These are phyloP conservation scores for Cornus kousa DNA, from an alignment of 148 eudicot species.

Conservation along the genomic window DNA sequence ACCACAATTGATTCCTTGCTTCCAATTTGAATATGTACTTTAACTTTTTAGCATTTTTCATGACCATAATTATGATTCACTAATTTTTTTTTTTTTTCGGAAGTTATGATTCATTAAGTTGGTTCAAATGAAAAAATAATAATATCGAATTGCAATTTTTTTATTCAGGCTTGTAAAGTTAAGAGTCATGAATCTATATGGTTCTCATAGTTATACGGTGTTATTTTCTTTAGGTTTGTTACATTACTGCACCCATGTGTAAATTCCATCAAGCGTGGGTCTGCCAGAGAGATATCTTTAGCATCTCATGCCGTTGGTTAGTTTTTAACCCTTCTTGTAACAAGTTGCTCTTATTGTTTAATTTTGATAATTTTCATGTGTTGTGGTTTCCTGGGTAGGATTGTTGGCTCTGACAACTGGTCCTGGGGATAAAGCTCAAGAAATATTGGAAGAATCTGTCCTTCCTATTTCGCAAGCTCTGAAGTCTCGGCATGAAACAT, in stretches of 20 bases:
- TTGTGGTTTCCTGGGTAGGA: constrained; percentile 35
- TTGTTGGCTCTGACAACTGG: constrained; percentile 81
- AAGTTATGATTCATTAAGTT: too few relatives aligned
- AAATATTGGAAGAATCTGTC: constrained; percentile 70
- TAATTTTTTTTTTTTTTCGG: too few relatives aligned
- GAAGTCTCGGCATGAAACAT: constrained; percentile 59
- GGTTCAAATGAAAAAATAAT: too few relatives aligned
- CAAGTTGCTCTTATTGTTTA: not conserved
- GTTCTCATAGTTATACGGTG: not conserved
- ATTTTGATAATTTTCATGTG: not conserved
- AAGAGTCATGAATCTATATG: not conserved
- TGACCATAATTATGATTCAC: too few relatives aligned
- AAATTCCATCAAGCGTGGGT: constrained; percentile 73
- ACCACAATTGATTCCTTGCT: not conserved
- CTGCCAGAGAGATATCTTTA: constrained; percentile 69
- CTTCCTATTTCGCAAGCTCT: constrained; percentile 71
- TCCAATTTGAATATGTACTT: not conserved
- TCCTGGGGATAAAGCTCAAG: constrained; percentile 70
- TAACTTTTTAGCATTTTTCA: too few relatives aligned
- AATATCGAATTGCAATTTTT: too few relatives aligned
- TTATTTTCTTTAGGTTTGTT: constrained; percentile 51
- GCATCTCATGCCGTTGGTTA: constrained; percentile 71
- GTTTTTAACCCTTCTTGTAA: constrained; percentile 10
- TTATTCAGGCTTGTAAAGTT: not conserved
- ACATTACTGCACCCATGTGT: constrained; percentile 78